Evolutionary conservation across 1,284 basidiomycete species (phyloP).

Genomic region (Coriolopsis trogii): DNA sequence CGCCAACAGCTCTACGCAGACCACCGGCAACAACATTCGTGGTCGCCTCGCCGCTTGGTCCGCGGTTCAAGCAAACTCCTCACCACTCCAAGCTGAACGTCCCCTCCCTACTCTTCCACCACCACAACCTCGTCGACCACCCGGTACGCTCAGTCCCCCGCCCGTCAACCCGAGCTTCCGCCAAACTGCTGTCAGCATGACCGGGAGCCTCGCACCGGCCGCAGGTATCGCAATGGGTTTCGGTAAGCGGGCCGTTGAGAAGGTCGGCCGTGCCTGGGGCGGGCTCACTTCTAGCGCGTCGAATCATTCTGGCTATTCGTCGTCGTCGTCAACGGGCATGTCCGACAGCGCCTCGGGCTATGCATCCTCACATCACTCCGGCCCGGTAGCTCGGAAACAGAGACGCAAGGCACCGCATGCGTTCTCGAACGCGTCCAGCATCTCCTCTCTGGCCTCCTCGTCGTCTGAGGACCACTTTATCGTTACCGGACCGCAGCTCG

Average conservation of each 20-base stretch:
- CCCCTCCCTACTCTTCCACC: constrained; percentile 25
- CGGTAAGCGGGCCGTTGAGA: constrained; percentile 71
- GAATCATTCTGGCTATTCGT: constrained; percentile 41
- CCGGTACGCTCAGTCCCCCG: constrained; percentile 26
- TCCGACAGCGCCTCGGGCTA: constrained; percentile 35
- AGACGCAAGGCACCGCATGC: constrained; percentile 60
- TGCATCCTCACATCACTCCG: constrained; percentile 42
- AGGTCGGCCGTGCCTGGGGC: constrained; percentile 44
- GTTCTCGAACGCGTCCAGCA: constrained; percentile 59
- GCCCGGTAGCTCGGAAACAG: constrained; percentile 31
- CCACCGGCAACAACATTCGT: constrained; percentile 47
- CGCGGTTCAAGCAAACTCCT: constrained; percentile 33
- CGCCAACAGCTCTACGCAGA: constrained; percentile 34
- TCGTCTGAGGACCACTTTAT: constrained; percentile 50
- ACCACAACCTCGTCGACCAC: constrained; percentile 33
- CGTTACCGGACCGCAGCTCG: constrained; percentile 53
- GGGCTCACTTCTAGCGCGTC: constrained; percentile 43
- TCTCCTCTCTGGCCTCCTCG: constrained; percentile 51
- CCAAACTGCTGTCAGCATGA: constrained; percentile 72
- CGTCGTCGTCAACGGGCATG: constrained; percentile 32
- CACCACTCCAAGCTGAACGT: constrained; percentile 23
- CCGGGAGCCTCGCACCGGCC: constrained; percentile 64
- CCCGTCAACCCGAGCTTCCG: constrained; percentile 43
- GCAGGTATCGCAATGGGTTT: constrained; percentile 63
- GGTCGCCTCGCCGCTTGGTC: constrained; percentile 55